Base-by-base conservation (phyloP, 1,139 yeast species). In the Yarrowia galli region DNA sequence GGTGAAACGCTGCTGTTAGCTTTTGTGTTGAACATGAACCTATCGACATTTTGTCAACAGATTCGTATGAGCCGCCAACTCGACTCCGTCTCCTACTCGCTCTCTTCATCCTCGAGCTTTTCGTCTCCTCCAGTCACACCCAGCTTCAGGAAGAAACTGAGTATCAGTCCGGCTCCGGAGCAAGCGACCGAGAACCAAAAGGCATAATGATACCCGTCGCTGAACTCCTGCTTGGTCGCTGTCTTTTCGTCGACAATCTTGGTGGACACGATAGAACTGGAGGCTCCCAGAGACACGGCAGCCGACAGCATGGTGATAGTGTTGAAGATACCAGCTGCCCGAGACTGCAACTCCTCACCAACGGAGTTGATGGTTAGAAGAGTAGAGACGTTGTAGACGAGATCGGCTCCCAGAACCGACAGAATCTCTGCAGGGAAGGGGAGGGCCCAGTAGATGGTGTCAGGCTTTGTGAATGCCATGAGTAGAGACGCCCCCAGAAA, bases 281-380 rank as follows among this genome's bases (percentile, higher is more conserved):
- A 74, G 0, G 81, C 71, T 20, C 83, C 82, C 2, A 82, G 71
- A 1, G 84, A 83, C n/a, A 81, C 74, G 1, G 83, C 74, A 0
- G 79, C 75, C 45, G 81, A 74, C 15, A 82, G 70, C 70, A 81
- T 83, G 45, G 78, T 72, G 61, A 79, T 74, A 2, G 84, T 82
- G 70, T 82, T 82, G 71, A 82, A 82, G 5, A 82, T 77, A 5
- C 84, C 84, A 1, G 83, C 83, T 1, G 84, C 84, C 13, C 83
- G 75, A 49, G 82, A 78, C 68, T 81, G 84, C 46, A 79, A 71
- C 5, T 74, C 70, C 49, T 73, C 74, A 43, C 78, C 78, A 18
- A 82, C 83, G 0, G 83, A 76, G 4, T 81, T 77, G 38, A 82
- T 73, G 0, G 84, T 76, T 51, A 80, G 78, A 72, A 82, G 74